Percentiles rank a stretch among this genome's conserved stretches.
Evolutionary conservation across 2,329 filamentous ascomycete species (phyloP).

Genomic region (Graphilbum fragrans): DNA sequence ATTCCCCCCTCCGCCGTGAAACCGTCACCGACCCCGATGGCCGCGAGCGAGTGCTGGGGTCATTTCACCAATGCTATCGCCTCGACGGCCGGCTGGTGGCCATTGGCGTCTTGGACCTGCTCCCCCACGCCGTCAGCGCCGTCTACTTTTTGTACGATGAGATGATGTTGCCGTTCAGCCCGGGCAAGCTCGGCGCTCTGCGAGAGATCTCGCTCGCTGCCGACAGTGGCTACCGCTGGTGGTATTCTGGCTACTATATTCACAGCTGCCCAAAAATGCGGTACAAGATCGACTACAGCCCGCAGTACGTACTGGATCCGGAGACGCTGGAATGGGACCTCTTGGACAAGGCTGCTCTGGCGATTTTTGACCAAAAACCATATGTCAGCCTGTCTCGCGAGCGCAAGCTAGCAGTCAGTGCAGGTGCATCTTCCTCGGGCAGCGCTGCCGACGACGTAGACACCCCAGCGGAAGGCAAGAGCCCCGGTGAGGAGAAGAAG

Average conservation of each 20-base stretch:
- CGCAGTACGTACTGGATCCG: constrained; percentile 63
- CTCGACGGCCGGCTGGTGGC: constrained; percentile 66
- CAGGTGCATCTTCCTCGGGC: no score
- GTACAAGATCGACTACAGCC: constrained; percentile 71
- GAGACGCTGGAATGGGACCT: constrained; percentile 50
- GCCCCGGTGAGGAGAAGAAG: neutral
- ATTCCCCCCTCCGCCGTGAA: constrained; percentile 48
- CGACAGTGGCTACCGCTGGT: constrained; percentile 60
- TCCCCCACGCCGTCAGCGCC: constrained; percentile 65
- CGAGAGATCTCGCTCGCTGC: constrained; percentile 59
- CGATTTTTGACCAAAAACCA: constrained; percentile 37
- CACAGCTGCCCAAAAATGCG: constrained; percentile 72
- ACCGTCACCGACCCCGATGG: constrained; percentile 33
- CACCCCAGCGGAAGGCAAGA: constrained; percentile 10
- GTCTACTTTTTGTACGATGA: constrained; percentile 78
- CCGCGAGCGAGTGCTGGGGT: constrained; percentile 47
- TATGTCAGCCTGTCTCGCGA: constrained; percentile 38
- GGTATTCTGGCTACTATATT: constrained; percentile 76
- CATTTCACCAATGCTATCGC: constrained; percentile 73
- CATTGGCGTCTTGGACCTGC: constrained; percentile 63
- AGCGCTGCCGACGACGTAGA: constrained; percentile 12
- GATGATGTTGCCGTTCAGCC: constrained; percentile 55
- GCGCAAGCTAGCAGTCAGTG: constrained; percentile 12
- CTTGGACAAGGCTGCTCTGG: constrained; percentile 38
- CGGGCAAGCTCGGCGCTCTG: constrained; percentile 66